Conservation (phyloP, 2,329 filamentous ascomycete genomes). For the Cercospora citrullina region DNA sequence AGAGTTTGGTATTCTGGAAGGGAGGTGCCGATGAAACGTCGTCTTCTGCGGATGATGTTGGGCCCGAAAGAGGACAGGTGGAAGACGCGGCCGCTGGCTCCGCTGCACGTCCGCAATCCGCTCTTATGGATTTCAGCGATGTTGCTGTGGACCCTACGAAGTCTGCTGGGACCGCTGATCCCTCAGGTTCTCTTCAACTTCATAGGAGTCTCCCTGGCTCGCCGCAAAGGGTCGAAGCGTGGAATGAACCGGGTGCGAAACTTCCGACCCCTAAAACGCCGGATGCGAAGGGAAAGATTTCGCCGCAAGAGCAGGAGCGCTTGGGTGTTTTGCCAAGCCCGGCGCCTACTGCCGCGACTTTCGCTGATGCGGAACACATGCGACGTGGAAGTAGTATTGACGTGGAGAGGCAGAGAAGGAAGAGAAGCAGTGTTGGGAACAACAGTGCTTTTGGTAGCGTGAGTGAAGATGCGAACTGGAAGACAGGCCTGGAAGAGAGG, state of each 20-base stretch:
- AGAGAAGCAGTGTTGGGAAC: neutral
- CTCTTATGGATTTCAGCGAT: slow-evolving; percentile 22
- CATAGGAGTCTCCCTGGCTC: neutral
- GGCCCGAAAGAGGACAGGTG: neutral
- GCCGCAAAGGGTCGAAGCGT: slow-evolving; percentile 27
- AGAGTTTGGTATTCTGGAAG: slow-evolving; percentile 18
- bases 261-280: slow-evolving; percentile 22
- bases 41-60: neutral
- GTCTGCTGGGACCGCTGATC: neutral
- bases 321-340: slow-evolving; percentile 37
- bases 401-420: neutral
- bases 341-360: slow-evolving; percentile 25
- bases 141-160: slow-evolving; percentile 15
- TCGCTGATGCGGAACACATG: slow-evolving; percentile 19
- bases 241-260: slow-evolving; percentile 30
- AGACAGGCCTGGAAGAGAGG: slow-evolving; percentile 12
- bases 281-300: neutral
- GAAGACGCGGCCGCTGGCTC: neutral
- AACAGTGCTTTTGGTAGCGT: neutral
- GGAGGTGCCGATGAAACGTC: neutral
- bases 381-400: slow-evolving; percentile 11
- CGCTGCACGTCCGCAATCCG: slow-evolving; percentile 1
- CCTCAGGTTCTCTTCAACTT: neutral
- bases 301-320: slow-evolving; percentile 15
- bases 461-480: slow-evolving; percentile 1